Evolutionary conservation across 768 basidiomycete species (phyloP).

Genomic region (Pleurotus platypus): DNA sequence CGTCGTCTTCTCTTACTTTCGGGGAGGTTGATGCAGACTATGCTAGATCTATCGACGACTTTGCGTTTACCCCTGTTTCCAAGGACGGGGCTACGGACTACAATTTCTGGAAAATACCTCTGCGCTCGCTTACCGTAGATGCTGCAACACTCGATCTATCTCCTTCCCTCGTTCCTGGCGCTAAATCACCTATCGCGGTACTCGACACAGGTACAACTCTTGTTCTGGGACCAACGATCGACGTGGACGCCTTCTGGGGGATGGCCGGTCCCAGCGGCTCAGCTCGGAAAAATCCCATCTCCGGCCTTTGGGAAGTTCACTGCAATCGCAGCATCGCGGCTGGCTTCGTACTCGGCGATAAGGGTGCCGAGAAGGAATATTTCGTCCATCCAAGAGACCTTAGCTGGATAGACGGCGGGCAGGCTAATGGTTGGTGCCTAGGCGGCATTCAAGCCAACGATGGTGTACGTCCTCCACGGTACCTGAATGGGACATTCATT

Average conservation of each 20-base stretch:
- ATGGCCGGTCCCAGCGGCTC: constrained; percentile 35
- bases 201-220: constrained; percentile 64
- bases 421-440: constrained; percentile 45
- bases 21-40: constrained; percentile 41
- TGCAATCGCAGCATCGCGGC: constrained; percentile 47
- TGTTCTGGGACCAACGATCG: constrained; percentile 47
- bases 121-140: constrained; percentile 42
- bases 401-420: constrained; percentile 41
- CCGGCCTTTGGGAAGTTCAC: constrained; percentile 44
- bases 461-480: constrained; percentile 24
- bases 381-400: constrained; percentile 49
- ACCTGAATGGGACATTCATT: background rate
- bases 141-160: constrained; percentile 36
- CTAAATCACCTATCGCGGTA: constrained; percentile 45
- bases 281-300: constrained; percentile 28
- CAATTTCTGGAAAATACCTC: constrained; percentile 59
- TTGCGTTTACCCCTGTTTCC: constrained; percentile 38
- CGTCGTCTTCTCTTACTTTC: constrained; percentile 46
- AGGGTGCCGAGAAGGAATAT: constrained; percentile 29
- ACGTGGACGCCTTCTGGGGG: constrained; percentile 51
- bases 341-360: constrained; percentile 40
- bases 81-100: constrained; percentile 28
- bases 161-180: constrained; percentile 38
- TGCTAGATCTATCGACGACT: constrained; percentile 24
- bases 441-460: constrained; percentile 57